Conservation (phyloP, 345 rosid genomes). For the Gossypium herbaceum region DNA sequence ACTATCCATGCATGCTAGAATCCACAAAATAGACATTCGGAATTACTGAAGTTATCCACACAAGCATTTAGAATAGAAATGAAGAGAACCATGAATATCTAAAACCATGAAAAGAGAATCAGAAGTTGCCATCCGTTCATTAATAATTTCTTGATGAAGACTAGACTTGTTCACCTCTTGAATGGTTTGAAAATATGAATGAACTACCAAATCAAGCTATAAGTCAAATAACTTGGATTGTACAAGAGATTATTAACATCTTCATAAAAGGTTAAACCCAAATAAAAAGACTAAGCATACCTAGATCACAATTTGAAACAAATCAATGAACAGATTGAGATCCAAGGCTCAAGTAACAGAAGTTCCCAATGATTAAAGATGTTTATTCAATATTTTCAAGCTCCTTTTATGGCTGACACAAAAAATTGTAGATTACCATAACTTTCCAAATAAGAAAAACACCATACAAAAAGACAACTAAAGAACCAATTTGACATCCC, state of each 20-base stretch:
- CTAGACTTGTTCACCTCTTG: neutral
- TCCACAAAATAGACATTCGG: neutral
- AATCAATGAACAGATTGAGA: slow-evolving; percentile 7
- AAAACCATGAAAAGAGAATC: neutral
- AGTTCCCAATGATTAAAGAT: neutral
- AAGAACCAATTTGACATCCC: neutral
- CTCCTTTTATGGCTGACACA: neutral
- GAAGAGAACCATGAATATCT: slow-evolving; percentile 1
- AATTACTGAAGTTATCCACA: neutral
- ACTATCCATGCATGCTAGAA: neutral
- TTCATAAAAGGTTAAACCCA: neutral
- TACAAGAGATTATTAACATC: neutral
- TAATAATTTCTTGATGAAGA: neutral
- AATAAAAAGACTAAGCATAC: slow-evolving; percentile 13
- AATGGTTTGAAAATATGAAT: neutral
- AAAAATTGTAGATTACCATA: neutral
- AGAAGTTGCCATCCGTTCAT: neutral
- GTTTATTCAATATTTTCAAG: neutral
- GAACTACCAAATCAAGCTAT: neutral
- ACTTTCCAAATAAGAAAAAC: slow-evolving; percentile 1
- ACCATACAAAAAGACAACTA: neutral
- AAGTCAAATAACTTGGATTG: neutral
- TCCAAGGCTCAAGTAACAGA: neutral
- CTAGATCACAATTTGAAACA: slow-evolving; percentile 22
- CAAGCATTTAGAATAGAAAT: neutral